phyloP scores from a whole-genome alignment of 495 filamentous ascomycete genomes.

The Neurospora sp. region DNA sequence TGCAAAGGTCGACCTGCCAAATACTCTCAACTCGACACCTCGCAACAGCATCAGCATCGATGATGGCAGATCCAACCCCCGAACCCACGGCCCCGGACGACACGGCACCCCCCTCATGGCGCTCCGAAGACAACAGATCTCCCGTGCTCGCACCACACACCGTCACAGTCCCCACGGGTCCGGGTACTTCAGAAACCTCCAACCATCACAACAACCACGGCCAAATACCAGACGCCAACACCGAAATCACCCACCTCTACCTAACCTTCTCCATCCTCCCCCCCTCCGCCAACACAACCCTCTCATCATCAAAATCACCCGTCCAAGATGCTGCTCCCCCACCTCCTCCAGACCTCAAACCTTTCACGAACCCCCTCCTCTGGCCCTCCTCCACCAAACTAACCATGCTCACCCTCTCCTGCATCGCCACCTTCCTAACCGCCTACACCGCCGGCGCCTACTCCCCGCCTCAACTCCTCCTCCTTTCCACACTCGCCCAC shows the following conservation, averaged over 20 bases:
- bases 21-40: background rate
- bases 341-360: conserved; percentile 47
- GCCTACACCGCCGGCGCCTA: conserved; percentile 80
- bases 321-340: too few relatives aligned
- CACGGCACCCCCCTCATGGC: background rate
- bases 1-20: background rate
- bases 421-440: conserved; percentile 62
- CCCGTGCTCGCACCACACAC: background rate
- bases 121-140: background rate
- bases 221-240: background rate
- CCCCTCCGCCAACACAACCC: conserved; percentile 44
- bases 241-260: conserved; percentile 54
- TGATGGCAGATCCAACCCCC: background rate
- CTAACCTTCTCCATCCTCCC: conserved; percentile 62
- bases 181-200: background rate
- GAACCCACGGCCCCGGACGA: background rate
- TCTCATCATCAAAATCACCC: background rate
- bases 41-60: background rate
- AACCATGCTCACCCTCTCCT: conserved; percentile 65
- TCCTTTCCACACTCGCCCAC: conserved; percentile 52
- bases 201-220: background rate
- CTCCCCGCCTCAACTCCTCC: conserved; percentile 52
- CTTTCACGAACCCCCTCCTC: conserved; percentile 59
- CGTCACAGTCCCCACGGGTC: background rate
- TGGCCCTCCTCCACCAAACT: conserved; percentile 64